Evolutionary conservation across 768 basidiomycete species (phyloP).

Genomic region (Mrakia blollopis): DNA sequence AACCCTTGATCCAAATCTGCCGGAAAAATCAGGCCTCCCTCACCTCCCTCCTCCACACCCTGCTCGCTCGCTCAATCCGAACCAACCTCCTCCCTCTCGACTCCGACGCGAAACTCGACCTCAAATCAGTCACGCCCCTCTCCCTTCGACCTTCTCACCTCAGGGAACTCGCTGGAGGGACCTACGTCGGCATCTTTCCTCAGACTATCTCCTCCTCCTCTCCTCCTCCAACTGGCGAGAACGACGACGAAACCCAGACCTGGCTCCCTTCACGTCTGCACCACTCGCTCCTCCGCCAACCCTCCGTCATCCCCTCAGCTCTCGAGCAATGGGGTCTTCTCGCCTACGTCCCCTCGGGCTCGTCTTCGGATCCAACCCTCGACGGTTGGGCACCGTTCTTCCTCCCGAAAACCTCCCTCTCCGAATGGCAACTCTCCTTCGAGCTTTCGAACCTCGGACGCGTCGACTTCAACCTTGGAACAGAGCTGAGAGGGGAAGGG

Average conservation of each 20-base stretch:
- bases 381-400: not conserved
- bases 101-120: not conserved
- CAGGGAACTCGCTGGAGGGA: not conserved
- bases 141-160: not conserved
- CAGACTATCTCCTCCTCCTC: not conserved
- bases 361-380: not conserved
- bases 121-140: not conserved
- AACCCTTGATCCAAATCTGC: not conserved
- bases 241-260: not conserved
- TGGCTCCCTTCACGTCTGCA: not conserved
- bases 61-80: not conserved
- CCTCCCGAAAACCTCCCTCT: not conserved
- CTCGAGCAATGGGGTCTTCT: not conserved
- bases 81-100: not conserved
- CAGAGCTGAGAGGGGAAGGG: not conserved
- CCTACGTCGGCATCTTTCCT: not conserved
- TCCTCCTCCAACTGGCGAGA: no score
- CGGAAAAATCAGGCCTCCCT: not conserved
- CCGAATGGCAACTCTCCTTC: not conserved
- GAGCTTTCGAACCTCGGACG: conserved; percentile 5
- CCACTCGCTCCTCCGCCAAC: not conserved
- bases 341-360: not conserved
- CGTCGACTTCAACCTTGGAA: not conserved
- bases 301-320: not conserved
- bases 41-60: conserved; percentile 1